A percentile compares a stretch with the other conserved stretches of the same genome.
phyloP scores from a whole-genome alignment of 768 basidiomycete genomes.

The Hypholoma fasciculare region DNA sequence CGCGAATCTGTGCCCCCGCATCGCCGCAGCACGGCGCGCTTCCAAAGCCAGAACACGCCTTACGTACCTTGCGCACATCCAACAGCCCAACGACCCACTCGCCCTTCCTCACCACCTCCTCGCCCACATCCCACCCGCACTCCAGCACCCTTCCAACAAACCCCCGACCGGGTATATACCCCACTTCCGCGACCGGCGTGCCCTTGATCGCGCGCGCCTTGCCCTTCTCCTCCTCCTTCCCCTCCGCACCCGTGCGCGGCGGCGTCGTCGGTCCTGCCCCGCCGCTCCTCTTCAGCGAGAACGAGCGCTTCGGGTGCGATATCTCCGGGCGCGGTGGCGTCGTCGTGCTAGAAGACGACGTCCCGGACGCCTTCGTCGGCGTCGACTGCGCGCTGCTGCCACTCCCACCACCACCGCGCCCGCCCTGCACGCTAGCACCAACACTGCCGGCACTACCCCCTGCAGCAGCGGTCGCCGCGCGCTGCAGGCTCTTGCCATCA shows the following conservation, averaged over 20 bases:
- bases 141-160: slow-evolving; percentile 85
- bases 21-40: not conserved
- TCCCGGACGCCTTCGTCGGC: no score
- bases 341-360: no score
- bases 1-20: not conserved
- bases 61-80: slow-evolving; percentile 72
- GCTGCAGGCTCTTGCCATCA: slow-evolving; percentile 11
- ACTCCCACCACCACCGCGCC: not conserved
- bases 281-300: slow-evolving; percentile 18
- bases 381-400: no score
- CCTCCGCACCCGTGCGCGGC: not conserved
- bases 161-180: slow-evolving; percentile 85
- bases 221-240: not conserved
- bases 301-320: slow-evolving; percentile 14
- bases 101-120: slow-evolving; percentile 65
- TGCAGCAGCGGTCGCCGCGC: slow-evolving; percentile 13
- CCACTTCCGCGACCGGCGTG: slow-evolving; percentile 40
- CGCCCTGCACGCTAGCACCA: not conserved
- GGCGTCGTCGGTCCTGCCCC: no score
- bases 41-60: no score
- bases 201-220: slow-evolving; percentile 16
- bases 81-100: slow-evolving; percentile 88
- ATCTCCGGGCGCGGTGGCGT: not conserved
- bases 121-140: slow-evolving; percentile 77
- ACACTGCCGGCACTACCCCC: not conserved